phyloP scores from a whole-genome alignment of 1,284 basidiomycete genomes.

The Malassezia slooffiae region DNA sequence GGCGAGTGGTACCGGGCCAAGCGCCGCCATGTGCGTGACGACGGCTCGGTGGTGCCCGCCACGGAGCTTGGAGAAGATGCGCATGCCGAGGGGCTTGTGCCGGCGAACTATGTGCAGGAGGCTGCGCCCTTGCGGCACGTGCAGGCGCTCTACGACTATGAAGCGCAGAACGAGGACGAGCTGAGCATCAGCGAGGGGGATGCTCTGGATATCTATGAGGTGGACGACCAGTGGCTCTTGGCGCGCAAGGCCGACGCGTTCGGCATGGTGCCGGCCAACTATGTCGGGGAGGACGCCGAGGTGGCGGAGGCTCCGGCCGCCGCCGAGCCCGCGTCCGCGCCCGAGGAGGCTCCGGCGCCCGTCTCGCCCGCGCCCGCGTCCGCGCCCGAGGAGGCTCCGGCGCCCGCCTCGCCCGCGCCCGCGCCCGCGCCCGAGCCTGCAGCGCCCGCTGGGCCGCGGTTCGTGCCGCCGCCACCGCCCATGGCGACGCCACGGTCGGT shows the following conservation, averaged over 20 bases:
- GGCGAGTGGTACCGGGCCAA: constrained; percentile 45
- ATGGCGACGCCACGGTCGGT: too few relatives aligned
- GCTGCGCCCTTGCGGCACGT: constrained; percentile 37
- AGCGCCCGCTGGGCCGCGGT: too few relatives aligned
- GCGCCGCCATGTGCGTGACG: constrained; percentile 21
- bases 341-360: neutral
- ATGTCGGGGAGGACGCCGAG: constrained; percentile 38
- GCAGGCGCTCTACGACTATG: constrained; percentile 41
- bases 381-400: neutral
- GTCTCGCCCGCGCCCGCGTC: neutral
- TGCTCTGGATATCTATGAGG: constrained; percentile 35
- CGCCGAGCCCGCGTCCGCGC: neutral
- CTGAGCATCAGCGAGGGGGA: constrained; percentile 38
- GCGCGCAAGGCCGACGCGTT: constrained; percentile 24
- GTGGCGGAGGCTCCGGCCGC: neutral
- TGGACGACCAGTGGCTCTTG: constrained; percentile 38
- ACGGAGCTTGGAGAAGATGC: constrained; percentile 17
- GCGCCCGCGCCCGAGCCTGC: neutral
- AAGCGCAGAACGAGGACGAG: constrained; percentile 41
- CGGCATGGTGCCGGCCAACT: constrained; percentile 43
- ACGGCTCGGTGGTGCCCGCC: constrained; percentile 18
- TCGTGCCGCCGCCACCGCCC: too few relatives aligned
- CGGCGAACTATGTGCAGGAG: constrained; percentile 44
- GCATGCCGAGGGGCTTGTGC: constrained; percentile 28
- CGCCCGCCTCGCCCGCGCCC: neutral